A percentile compares a stretch with the other conserved stretches of the same genome.
Evolutionary conservation across 257 asterid genomes (phyloP).

Genomic region (Jacaranda copaia): DNA sequence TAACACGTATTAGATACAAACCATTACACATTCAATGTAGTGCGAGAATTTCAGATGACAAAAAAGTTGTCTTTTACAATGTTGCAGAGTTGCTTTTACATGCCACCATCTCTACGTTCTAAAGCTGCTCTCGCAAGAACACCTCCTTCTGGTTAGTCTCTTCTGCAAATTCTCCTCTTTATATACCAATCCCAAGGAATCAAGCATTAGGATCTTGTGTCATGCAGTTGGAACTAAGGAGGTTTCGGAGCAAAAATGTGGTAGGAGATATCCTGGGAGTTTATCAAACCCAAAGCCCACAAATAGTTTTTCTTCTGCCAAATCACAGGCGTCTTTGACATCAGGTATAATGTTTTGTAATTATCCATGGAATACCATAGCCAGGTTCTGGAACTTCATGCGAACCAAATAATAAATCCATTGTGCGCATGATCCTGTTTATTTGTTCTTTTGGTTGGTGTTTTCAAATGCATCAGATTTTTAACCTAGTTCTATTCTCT

Average conservation of each 20-base stretch:
- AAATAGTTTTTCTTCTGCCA: slow-evolving; percentile 52
- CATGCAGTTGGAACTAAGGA: slow-evolving; percentile 54
- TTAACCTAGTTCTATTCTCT: slow-evolving; percentile 31
- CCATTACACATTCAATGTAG: slow-evolving; percentile 6
- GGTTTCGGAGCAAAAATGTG: slow-evolving; percentile 51
- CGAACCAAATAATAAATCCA: not conserved
- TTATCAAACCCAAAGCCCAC: slow-evolving; percentile 55
- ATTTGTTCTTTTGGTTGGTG: not conserved
- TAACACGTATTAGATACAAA: not conserved
- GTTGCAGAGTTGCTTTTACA: slow-evolving; percentile 65
- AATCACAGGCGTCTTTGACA: slow-evolving; percentile 51
- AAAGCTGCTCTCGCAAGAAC: slow-evolving; percentile 59
- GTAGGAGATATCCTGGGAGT: slow-evolving; percentile 52
- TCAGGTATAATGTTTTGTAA: slow-evolving; percentile 50
- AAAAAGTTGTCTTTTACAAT: slow-evolving; percentile 26
- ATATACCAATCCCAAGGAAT: not conserved
- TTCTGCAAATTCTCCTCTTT: slow-evolving; percentile 3
- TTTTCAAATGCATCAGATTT: slow-evolving; percentile 9
- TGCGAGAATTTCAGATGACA: not conserved
- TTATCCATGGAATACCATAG: slow-evolving; percentile 2
- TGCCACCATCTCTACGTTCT: slow-evolving; percentile 68
- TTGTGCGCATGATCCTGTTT: not conserved
- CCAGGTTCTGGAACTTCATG: slow-evolving; percentile 12
- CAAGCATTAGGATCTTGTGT: slow-evolving; percentile 17
- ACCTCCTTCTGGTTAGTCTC: slow-evolving; percentile 71